A percentile compares a stretch with the other conserved stretches of the same genome.
phyloP scores from a whole-genome alignment of 2,329 filamentous ascomycete species.

The Cyclaneusma minus region DNA sequence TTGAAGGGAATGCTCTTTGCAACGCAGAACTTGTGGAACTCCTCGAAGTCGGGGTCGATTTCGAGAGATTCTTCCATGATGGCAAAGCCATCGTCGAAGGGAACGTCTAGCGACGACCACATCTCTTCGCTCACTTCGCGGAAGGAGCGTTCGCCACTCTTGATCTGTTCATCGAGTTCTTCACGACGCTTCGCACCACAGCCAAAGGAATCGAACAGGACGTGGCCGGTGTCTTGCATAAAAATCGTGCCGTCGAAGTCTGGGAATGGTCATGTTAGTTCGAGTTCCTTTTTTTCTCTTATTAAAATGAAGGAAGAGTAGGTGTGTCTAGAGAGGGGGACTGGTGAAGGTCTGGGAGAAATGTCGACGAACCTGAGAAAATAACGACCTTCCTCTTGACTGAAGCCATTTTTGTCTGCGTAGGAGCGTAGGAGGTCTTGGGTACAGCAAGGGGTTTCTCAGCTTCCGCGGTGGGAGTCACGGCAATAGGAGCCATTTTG shows the following conservation, averaged over 20 bases:
- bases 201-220: conserved; percentile 50
- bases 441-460: conserved; percentile 16
- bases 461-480: conserved; percentile 18
- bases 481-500: conserved; percentile 25
- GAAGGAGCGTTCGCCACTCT: conserved; percentile 48
- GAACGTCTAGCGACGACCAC: conserved; percentile 51
- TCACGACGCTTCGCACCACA: conserved; percentile 40
- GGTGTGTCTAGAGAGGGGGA: neutral
- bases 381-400: conserved; percentile 41
- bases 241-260: conserved; percentile 61
- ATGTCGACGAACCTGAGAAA: conserved; percentile 32
- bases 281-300: conserved; percentile 4
- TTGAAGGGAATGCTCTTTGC: conserved; percentile 48
- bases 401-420: conserved; percentile 16
- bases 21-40: conserved; percentile 50
- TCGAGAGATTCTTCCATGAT: conserved; percentile 45
- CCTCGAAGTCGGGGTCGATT: conserved; percentile 46
- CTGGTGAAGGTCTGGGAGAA: conserved; percentile 2
- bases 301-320: conserved; percentile 5
- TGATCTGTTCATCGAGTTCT: conserved; percentile 46
- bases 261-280: conserved; percentile 15
- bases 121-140: conserved; percentile 58
- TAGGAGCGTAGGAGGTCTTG: conserved; percentile 12
- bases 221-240: conserved; percentile 55
- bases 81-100: conserved; percentile 52